Base-by-base conservation (phyloP, 139 green algal species). In the Medakamo hakoo region DNA sequence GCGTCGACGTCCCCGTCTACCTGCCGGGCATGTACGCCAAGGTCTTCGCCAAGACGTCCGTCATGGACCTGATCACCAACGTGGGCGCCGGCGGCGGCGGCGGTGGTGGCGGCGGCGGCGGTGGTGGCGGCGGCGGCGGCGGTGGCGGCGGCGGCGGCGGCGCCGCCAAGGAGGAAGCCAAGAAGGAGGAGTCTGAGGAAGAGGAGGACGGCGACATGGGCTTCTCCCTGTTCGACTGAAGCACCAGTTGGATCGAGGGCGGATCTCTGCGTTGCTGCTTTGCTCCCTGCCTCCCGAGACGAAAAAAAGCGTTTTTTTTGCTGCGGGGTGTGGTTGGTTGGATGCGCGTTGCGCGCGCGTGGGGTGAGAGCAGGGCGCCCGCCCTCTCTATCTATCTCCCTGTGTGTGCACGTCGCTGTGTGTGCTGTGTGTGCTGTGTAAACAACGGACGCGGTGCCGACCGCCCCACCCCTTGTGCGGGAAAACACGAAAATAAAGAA, bases 11-110 rank as follows among this genome's bases (percentile, higher is more conserved):
- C 4, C 92, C 98, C 85, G 78, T 87, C 48, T 99, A 96, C 89
- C 98, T 89, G 90, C 86, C 92, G 58, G 62, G 59, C 58, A 83
- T 99, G 69, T 99, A 97, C 71, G 88, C 88, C 75, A 97, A 94
- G 86, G 78, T 98, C 49, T 89, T 95, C 52, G 79, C 85, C 71
- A 96, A 88, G 74, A 96, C 90, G 79, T 79, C 55, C 72, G 79
- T 99, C 29, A 89, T 85, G 9, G 89, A 97, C 76, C 77, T 99
- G 64, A 95, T 99, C 81, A 80, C 78, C 71, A 98, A 97, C 83
- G 85, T 97, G 27, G 93, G 93, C 67, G 81, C 89, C 58, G 88
- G 89, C 85, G 64, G 70, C 73, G 19, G 23, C 48, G 19, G 27
- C 14, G 78, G 73, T 29, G 76, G 75, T 63, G 80, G 76, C 59